phyloP scores from a whole-genome alignment of 2,329 filamentous ascomycete species.

The Claviceps pazoutovae region DNA sequence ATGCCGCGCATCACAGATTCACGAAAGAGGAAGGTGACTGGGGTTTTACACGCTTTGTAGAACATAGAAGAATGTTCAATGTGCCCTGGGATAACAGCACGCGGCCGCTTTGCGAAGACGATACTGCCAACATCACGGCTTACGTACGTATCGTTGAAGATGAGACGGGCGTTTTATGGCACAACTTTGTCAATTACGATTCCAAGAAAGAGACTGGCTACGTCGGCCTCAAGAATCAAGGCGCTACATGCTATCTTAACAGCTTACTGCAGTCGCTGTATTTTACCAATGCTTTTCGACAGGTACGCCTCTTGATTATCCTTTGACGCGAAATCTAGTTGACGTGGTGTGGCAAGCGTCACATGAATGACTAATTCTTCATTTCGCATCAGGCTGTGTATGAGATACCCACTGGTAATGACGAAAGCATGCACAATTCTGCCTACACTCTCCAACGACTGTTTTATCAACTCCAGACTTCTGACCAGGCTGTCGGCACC shows the following conservation, averaged over 20 bases:
- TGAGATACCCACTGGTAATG: slow-evolving; percentile 82
- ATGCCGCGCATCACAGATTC: slow-evolving; percentile 85
- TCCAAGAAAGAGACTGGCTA: slow-evolving; percentile 99
- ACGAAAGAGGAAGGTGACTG: slow-evolving; percentile 94
- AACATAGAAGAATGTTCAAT: slow-evolving; percentile 74
- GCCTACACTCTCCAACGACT: slow-evolving; percentile 87
- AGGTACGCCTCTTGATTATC: slow-evolving; percentile 35
- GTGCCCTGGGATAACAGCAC: slow-evolving; percentile 55
- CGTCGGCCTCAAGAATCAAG: slow-evolving; percentile 92
- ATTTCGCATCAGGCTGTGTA: slow-evolving; percentile 62
- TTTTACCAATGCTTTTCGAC: slow-evolving; percentile 85
- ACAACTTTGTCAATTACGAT: slow-evolving; percentile 88
- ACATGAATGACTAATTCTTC: slow-evolving; percentile 4
- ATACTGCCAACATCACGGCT: slow-evolving; percentile 65
- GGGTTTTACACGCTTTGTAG: slow-evolving; percentile 95
- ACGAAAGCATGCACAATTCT: slow-evolving; percentile 70
- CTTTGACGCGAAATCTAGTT: background rate
- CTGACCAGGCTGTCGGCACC: slow-evolving; percentile 68
- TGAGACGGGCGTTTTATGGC: slow-evolving; percentile 79
- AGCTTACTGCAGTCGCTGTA: slow-evolving; percentile 73
- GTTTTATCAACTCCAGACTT: slow-evolving; percentile 91
- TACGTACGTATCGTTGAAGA: slow-evolving; percentile 74
- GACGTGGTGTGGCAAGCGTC: background rate
- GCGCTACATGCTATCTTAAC: slow-evolving; percentile 81
- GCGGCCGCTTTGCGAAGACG: slow-evolving; percentile 64